Evolutionary conservation across 495 filamentous ascomycete genomes (phyloP), one percentile per base, ranked within the genome.

Genomic region (Hypoxylon intermedium): DNA sequence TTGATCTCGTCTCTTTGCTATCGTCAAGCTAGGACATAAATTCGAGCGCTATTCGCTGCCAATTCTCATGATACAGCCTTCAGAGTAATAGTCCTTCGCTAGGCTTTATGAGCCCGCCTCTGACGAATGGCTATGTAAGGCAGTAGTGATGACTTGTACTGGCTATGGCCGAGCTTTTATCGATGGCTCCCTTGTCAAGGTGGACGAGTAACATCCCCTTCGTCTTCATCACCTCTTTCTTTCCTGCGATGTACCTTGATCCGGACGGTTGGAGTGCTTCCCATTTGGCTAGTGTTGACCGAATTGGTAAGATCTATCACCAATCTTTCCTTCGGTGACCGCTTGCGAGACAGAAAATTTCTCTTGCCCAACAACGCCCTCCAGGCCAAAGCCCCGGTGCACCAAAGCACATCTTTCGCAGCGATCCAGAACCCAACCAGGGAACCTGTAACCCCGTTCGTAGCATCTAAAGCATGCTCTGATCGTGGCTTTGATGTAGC

Each of bases 1-100:
- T 69, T 75, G 71, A 75, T 74, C 75, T 80, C 75, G 72, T 74
- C 74, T 76, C 74, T 78, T 80, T 82, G 79, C 82, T 84, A 84
- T 82, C 80, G 80, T 79, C 71, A 82, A 82, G 82, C 82, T 84
- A 84, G 78, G 75, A 65, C 63, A 69, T 67, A 24, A 63, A 64
- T 60, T 72, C 65, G 59, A 70, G 77, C 76, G 75, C 79, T 80
- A 80, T 74, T 76, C 77, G 79, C 79, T 74, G 73, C 74, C 69
- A 77, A 62, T 62, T 69, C 63, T 76, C 72, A 79, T 74, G 67
- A 60, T 72, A 72, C 67, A 71, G 69, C 71, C 53, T 65, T 59
- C 47, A 51, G 67, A 61, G 60, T 56, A 63, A 53, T 54, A 62
- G 53, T 67, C 56, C 60, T 66, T 63, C 60, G 65, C 67, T 63